These are phyloP conservation scores for Exobasidium cylindrosporum DNA, from an alignment of 1,284 basidiomycete species.

Conservation along the genomic window DNA sequence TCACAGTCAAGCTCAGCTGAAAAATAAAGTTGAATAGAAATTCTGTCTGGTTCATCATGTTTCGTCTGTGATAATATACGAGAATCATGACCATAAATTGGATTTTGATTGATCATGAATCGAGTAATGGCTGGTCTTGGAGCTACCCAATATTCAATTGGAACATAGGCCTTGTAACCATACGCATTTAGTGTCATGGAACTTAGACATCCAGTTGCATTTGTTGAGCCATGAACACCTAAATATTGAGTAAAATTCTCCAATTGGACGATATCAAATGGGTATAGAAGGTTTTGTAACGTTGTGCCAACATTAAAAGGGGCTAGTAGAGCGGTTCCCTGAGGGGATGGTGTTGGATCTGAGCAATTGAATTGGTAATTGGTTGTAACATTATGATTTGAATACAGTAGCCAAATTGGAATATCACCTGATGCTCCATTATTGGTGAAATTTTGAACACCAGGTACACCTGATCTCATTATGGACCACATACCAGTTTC, in stretches of 20 bases:
- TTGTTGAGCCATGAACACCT: conserved; percentile 1
- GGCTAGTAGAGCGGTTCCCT: background rate
- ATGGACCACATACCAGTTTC: conserved; percentile 9
- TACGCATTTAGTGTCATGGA: conserved; percentile 1
- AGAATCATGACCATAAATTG: conserved; percentile 7
- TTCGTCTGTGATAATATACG: background rate
- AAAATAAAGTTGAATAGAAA: conserved; percentile 5
- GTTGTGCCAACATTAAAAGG: background rate
- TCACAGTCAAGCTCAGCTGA: conserved; percentile 3
- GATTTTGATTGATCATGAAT: conserved; percentile 5
- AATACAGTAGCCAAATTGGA: conserved; percentile 5
- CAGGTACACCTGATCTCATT: conserved; percentile 4
- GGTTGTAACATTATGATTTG: conserved; percentile 6
- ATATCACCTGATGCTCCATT: background rate
- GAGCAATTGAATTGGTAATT: conserved; percentile 9
- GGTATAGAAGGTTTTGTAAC: conserved; percentile 6
- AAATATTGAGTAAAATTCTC: conserved; percentile 7
- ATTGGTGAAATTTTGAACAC: conserved; percentile 1
- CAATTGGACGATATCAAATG: conserved; percentile 5
- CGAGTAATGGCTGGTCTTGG: conserved; percentile 2
- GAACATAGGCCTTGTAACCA: conserved; percentile 8
- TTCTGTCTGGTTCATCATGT: background rate
- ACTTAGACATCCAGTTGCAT: conserved; percentile 6
- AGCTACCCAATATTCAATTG: conserved; percentile 7
- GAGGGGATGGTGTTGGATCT: conserved; percentile 5